These are phyloP conservation scores for Pneumocystis murina DNA, from an alignment of 1,139 yeast genomes.

Conservation along the genomic window DNA sequence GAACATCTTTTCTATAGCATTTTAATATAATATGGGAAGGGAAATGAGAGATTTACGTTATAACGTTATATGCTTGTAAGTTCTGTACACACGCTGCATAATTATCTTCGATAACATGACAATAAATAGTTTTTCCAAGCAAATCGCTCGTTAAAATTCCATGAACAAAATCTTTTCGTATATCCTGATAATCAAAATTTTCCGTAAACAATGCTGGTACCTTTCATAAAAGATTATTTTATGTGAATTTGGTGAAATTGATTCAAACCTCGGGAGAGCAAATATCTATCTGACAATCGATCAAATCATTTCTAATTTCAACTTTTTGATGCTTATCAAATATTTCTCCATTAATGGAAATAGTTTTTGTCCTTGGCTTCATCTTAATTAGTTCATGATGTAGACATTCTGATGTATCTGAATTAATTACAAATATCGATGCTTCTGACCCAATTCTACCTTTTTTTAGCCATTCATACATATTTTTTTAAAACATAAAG, in stretches of 20 bases:
- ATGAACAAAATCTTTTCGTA: constrained; percentile 74
- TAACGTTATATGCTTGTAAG: constrained; percentile 82
- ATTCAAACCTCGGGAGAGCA: constrained; percentile 60
- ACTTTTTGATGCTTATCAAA: constrained; percentile 60
- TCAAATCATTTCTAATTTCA: constrained; percentile 71
- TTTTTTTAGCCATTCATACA: not conserved
- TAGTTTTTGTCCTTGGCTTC: constrained; percentile 16
- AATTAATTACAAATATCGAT: constrained; percentile 70
- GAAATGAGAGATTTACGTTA: constrained; percentile 28
- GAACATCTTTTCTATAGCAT: constrained; percentile 45
- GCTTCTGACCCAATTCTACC: constrained; percentile 44
- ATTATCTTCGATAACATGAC: constrained; percentile 57
- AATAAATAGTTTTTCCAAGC: constrained; percentile 78
- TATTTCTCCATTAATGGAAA: constrained; percentile 70
- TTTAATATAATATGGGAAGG: not conserved
- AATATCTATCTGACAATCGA: constrained; percentile 91
- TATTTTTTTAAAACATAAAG: constrained; percentile 27
- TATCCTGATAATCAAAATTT: constrained; percentile 79
- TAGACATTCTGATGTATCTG: constrained; percentile 56
- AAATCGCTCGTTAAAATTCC: constrained; percentile 86
- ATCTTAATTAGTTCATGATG: constrained; percentile 46
- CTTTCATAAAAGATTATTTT: not conserved
- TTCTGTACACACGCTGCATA: constrained; percentile 92
- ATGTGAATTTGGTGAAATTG: not conserved
- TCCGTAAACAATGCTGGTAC: constrained; percentile 89